Conservation (phyloP, 2,329 filamentous ascomycete genomes). For the Paraphoma sp. region DNA sequence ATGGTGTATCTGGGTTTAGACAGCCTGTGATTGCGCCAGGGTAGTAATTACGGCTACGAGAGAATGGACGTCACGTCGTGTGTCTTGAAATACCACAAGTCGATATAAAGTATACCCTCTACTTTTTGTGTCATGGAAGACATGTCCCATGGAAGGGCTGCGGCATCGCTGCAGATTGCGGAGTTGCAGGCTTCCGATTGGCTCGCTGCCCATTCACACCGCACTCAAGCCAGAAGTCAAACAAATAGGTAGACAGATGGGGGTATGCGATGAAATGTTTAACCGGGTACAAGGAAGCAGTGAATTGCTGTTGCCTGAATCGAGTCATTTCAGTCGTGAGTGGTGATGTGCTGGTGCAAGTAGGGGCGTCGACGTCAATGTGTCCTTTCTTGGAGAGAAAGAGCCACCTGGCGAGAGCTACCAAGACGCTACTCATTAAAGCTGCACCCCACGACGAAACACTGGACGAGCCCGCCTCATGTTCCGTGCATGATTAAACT, state of each 20-base stretch:
- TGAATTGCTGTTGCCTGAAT: slow-evolving; percentile 14
- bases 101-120: not conserved
- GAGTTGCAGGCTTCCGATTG: slow-evolving; percentile 29
- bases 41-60: too few species aligned
- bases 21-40: not conserved
- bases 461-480: slow-evolving; percentile 19
- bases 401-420: slow-evolving; percentile 40
- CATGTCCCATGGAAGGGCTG: not conserved
- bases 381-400: slow-evolving; percentile 37
- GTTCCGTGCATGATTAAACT: slow-evolving; percentile 22
- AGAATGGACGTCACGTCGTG: too few species aligned
- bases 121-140: not conserved
- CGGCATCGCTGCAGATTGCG: slow-evolving; percentile 3
- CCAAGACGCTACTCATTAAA: slow-evolving; percentile 20
- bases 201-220: not conserved
- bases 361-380: slow-evolving; percentile 31
- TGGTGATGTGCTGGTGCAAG: slow-evolving; percentile 13
- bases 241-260: not conserved
- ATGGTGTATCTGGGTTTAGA: not conserved
- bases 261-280: not conserved
- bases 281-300: slow-evolving; percentile 16
- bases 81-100: not conserved
- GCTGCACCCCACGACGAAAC: slow-evolving; percentile 23
- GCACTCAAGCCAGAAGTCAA: not conserved
- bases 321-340: slow-evolving; percentile 9